Evolutionary conservation across 208 protist genomes (phyloP).

Genomic region (Wallacemonas collosoma): DNA sequence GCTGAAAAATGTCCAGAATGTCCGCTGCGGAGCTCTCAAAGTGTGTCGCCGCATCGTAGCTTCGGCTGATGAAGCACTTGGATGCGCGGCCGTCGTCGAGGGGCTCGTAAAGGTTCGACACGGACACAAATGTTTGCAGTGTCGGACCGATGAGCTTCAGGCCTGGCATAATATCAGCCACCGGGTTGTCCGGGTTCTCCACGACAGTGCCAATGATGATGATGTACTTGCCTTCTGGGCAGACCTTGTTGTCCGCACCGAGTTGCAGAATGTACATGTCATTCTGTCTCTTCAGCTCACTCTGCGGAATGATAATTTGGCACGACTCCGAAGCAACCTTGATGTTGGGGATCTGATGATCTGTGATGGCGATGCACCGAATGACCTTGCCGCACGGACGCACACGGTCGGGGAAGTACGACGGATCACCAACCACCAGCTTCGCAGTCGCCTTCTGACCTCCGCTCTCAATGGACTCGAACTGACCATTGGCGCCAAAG

Average conservation of each 20-base stretch:
- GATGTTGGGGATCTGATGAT: constrained; percentile 89
- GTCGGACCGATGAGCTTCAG: constrained; percentile 94
- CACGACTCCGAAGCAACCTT: constrained; percentile 78
- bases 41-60: constrained; percentile 98
- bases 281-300: constrained; percentile 92
- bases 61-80: constrained; percentile 96
- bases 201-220: constrained; percentile 97
- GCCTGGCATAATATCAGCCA: constrained; percentile 92
- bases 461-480: constrained; percentile 93
- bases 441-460: constrained; percentile 91
- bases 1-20: constrained; percentile 96
- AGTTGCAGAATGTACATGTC: constrained; percentile 99
- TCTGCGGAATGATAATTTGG: constrained; percentile 99
- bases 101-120: constrained; percentile 93
- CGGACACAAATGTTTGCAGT: constrained; percentile 86
- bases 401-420: constrained; percentile 98
- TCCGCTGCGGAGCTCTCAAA: constrained; percentile 98
- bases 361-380: constrained; percentile 98
- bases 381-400: constrained; percentile 93
- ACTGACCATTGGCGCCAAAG: constrained; percentile 93
- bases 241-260: constrained; percentile 95
- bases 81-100: constrained; percentile 88
- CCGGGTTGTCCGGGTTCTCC: constrained; percentile 94
- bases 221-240: constrained; percentile 97
- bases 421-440: constrained; percentile 98